These are phyloP conservation scores for Typha latifolia DNA, from an alignment of 176 grass and related monocot species.

Conservation along the genomic window DNA sequence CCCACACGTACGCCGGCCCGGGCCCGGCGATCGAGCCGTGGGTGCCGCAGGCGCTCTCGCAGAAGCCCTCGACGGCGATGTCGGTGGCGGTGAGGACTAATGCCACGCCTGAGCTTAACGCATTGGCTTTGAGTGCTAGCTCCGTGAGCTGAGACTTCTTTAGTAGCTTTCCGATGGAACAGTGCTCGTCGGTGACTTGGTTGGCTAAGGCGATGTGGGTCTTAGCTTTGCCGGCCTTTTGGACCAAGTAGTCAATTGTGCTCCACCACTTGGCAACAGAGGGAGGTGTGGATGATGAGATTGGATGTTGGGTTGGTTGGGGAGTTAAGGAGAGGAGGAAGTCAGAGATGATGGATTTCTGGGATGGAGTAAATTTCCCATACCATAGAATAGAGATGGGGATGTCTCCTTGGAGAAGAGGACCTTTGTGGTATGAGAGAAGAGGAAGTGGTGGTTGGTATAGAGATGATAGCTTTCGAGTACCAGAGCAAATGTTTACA, in stretches of 20 bases:
- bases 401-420: constrained; percentile 39
- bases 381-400: constrained; percentile 53
- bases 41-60: constrained; percentile 31
- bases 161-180: constrained; percentile 36
- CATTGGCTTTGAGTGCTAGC: constrained; percentile 17
- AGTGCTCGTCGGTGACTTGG: constrained; percentile 27
- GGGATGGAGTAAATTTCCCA: constrained; percentile 44
- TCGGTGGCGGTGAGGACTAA: constrained; percentile 50
- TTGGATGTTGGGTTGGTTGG: neutral
- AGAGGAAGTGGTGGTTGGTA: constrained; percentile 1
- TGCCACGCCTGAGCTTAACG: constrained; percentile 19
- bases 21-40: constrained; percentile 25
- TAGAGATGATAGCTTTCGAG: neutral
- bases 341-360: constrained; percentile 57
- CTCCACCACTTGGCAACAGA: constrained; percentile 51
- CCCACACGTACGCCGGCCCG: constrained; percentile 36
- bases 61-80: constrained; percentile 52
- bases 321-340: constrained; percentile 43
- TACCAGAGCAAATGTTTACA: neutral
- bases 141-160: constrained; percentile 26
- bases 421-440: constrained; percentile 52
- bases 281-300: constrained; percentile 1
- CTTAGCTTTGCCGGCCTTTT: neutral
- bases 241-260: constrained; percentile 20
- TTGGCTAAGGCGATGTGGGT: constrained; percentile 17